phyloP scores from a whole-genome alignment of 78 protist species.

The Polysphondylium violaceum region DNA sequence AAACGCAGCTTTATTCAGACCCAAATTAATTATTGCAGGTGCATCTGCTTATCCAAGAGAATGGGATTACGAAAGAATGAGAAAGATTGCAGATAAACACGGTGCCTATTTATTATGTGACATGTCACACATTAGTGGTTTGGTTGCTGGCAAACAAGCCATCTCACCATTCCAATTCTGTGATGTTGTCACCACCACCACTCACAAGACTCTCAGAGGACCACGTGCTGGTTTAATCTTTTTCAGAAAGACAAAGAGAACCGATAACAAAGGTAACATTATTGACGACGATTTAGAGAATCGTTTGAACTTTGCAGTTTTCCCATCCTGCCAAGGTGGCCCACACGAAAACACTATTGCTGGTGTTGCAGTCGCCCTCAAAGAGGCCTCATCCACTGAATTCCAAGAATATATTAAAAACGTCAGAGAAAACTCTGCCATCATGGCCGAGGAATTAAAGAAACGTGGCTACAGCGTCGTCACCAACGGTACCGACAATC shows the following conservation, averaged over 20 bases:
- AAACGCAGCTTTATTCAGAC: conserved; percentile 95
- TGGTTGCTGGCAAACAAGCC: conserved; percentile 94
- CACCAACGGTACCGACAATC: conserved; percentile 99
- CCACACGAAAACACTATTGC: conserved; percentile 99
- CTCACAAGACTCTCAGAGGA: conserved; percentile 99
- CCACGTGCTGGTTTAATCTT: conserved; percentile 99
- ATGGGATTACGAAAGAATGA: conserved; percentile 95
- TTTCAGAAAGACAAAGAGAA: conserved; percentile 90
- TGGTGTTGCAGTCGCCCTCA: conserved; percentile 96
- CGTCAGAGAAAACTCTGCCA: conserved; percentile 89
- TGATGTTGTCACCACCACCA: conserved; percentile 99
- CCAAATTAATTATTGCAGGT: conserved; percentile 97
- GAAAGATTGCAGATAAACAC: conserved; percentile 93
- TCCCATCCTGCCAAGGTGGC: conserved; percentile 99
- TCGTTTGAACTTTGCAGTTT: conserved; percentile 95
- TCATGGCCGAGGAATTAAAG: conserved; percentile 88
- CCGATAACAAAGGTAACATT: conserved; percentile 52
- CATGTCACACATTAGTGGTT: conserved; percentile 99
- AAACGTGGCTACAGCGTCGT: conserved; percentile 93
- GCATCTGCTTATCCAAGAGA: conserved; percentile 99
- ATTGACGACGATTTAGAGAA: conserved; percentile 83
- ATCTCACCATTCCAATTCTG: conserved; percentile 92
- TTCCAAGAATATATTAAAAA: conserved; percentile 92
- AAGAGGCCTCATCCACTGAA: conserved; percentile 90
- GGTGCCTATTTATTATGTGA: conserved; percentile 96